These are phyloP conservation scores for Fraxinus baroniana DNA, from an alignment of 305 asterid genomes.

Conservation along the genomic window DNA sequence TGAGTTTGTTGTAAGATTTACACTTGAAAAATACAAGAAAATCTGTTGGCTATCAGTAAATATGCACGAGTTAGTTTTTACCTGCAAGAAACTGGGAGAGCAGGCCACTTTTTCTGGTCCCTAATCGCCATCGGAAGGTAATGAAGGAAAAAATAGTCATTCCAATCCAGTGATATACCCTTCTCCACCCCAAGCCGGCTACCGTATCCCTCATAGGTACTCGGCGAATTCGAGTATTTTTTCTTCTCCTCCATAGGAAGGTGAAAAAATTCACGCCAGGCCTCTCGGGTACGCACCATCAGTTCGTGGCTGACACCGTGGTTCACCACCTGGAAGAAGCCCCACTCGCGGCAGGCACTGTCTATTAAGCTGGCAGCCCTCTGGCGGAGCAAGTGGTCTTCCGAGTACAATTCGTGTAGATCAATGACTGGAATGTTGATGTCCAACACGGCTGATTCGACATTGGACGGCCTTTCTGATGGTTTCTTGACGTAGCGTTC, in stretches of 20 bases:
- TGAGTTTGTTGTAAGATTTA: too few relatives aligned
- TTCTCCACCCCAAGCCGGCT: constrained; percentile 74
- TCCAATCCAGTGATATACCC: constrained; percentile 73
- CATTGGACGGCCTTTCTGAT: constrained; percentile 46
- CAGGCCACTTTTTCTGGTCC: constrained; percentile 71
- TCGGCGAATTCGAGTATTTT: constrained; percentile 58
- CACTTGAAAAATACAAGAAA: too few relatives aligned
- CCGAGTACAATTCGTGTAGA: constrained; percentile 47
- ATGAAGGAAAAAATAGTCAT: constrained; percentile 75
- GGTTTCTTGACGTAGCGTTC: constrained; percentile 66
- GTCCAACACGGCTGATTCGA: neutral
- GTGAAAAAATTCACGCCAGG: constrained; percentile 69
- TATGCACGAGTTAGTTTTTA: constrained; percentile 1
- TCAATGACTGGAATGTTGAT: constrained; percentile 62
- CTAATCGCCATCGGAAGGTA: constrained; percentile 50
- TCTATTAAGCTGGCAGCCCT: constrained; percentile 31
- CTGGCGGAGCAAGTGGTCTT: constrained; percentile 27
- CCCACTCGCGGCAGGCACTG: constrained; percentile 82
- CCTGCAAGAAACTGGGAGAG: constrained; percentile 71
- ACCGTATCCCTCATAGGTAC: constrained; percentile 83
- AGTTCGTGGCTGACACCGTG: constrained; percentile 63
- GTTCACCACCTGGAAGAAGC: constrained; percentile 80
- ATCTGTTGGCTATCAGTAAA: too few relatives aligned
- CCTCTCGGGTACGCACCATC: constrained; percentile 46
- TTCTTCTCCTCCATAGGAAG: constrained; percentile 71